Base-by-base conservation (phyloP, 129 eudicot genomes). In the Lonicera japonica region DNA sequence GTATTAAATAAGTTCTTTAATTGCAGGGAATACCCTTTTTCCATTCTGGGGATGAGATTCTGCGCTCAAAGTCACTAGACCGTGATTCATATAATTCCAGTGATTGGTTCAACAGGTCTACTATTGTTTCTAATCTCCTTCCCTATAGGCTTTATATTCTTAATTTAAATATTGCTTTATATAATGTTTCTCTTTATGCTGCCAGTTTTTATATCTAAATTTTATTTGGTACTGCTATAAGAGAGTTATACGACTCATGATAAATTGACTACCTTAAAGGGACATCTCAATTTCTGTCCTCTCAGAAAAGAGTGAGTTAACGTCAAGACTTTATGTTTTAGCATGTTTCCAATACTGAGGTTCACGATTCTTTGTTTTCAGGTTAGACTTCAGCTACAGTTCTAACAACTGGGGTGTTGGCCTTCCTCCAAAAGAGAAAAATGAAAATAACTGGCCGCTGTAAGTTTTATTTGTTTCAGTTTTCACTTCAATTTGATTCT, bases 401-500 rank as follows among this genome's bases (percentile, higher is more conserved):
- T 75, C 77, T 18, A 88, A 87, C 76, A 92, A 92, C 54, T 92
- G 98, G 98, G 98, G 92, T 48, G 95, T 85, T 73, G 98, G 98
- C 53, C 89, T 92, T 80, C 98, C 98, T 69, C 91, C 95, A 20
- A 92, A 82, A 71, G 91, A 64, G 54, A 88, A 87, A 67, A 92
- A 87, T 63, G 98, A 87, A 60, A 69, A 79, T 38, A 82, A 63
- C 76, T 92, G 96, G 98, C 85, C 91, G 14, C 66, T 92, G 98
- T 88, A 74, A 80, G 95, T 56, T 77, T 60, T 46, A 65, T 64
- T 51, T 58, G 7, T 61, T 40, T 11, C n/a, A 11, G 7, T 15
- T 64, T 9, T 36, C 25, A 64, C 29, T 5, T 5, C 46, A 1
- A n/a, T 54, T 57, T 72, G 13, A 43, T 14, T 68, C 14, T 17